Base-by-base conservation (phyloP, 768 basidiomycete species). In the Mycena metata region DNA sequence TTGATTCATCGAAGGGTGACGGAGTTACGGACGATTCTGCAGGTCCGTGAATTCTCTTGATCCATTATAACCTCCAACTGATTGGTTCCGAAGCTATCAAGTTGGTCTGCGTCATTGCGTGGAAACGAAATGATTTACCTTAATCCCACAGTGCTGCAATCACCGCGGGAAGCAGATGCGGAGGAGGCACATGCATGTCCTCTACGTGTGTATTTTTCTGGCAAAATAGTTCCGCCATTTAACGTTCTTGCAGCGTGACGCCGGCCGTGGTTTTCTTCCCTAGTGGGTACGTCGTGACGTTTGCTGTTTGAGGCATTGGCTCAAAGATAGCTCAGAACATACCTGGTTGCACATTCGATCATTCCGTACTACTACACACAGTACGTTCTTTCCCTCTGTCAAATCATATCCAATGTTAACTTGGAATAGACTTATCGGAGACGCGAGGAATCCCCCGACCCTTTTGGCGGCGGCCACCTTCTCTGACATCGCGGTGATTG, bases 211-310 rank as follows among this genome's bases (percentile, higher is more conserved):
- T 81, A 60, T 35, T 19, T n/a, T 66, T 17, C 39, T 35, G 35
- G 19, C n/a, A n/a, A 45, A 11, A 19, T 17, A 17, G 21, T 41
- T n/a, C 66, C 24, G 57, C 36, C 19, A 17, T 52, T 57, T 61
- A 17, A 45, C 61, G 50, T 16, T 51, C 26, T 30, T 12, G 64
- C 65, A 92, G 91, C 8, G 76, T 89, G 4, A 84, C 91, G 0
- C 93, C 93, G 15, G 93, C 91, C 8, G 76, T 93, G 16, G 85
- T 94, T 33, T 94, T 85, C 79, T 94, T 95, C 79, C 93, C 93
- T 7, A 45, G 43, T 1, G 64, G 64, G 64, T 59, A 16, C 42
- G 56, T 45, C 23, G 16, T 5, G 12, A 12, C 2, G 0, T 0
- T 30, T n/a, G 13, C 15, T 33, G 9, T 52, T 26, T 0, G 15